These are phyloP conservation scores for Chlorella variabilis DNA, from an alignment of 163 green algal genomes.

Conservation along the genomic window DNA sequence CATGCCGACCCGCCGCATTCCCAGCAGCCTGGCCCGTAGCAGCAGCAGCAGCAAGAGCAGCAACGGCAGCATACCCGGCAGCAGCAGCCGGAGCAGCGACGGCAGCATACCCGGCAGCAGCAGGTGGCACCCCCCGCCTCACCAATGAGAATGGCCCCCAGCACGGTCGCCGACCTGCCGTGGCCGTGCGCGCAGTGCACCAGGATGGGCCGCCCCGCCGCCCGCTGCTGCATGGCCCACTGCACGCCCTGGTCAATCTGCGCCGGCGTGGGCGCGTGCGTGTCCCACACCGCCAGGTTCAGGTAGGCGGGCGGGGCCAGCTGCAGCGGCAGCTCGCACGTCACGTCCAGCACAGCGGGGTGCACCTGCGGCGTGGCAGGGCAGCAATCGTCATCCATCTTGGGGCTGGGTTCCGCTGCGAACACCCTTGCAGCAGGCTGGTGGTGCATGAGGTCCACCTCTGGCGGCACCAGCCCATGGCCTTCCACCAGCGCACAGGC, in stretches of 20 bases:
- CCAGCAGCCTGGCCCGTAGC: too few species aligned
- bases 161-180: slow-evolving; percentile 67
- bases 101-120: too few species aligned
- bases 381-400: too few species aligned
- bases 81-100: too few species aligned
- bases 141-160: slow-evolving; percentile 69
- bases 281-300: slow-evolving; percentile 62
- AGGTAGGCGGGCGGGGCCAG: slow-evolving; percentile 54
- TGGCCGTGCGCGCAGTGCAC: slow-evolving; percentile 82
- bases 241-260: slow-evolving; percentile 69
- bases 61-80: too few species aligned
- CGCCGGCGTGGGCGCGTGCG: slow-evolving; percentile 53
- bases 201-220: slow-evolving; percentile 54
- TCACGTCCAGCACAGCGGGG: slow-evolving; percentile 72
- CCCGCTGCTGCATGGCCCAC: slow-evolving; percentile 57
- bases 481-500: background rate
- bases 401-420: too few species aligned
- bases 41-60: too few species aligned
- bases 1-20: too few species aligned
- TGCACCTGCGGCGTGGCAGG: slow-evolving; percentile 4
- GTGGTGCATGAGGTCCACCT: background rate
- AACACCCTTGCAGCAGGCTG: too few species aligned
- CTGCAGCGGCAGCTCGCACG: slow-evolving; percentile 73
- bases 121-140: slow-evolving; percentile 32
- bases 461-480: background rate